These are phyloP conservation scores for Camellia japonica DNA, from an alignment of 148 eudicot genomes.

Conservation along the genomic window DNA sequence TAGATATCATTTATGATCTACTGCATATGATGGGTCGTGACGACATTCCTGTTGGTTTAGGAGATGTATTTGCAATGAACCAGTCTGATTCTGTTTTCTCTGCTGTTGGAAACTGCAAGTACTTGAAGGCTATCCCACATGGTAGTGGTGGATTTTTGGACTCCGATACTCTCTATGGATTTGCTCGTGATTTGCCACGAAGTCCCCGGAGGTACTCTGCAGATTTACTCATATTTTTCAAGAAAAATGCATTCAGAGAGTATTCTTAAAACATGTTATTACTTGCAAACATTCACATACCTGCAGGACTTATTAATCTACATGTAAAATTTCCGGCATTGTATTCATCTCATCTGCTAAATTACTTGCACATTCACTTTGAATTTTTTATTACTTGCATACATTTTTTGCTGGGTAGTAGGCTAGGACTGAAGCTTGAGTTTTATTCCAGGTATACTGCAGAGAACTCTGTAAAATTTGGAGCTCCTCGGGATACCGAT, in stretches of 20 bases:
- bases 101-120: conserved; percentile 75
- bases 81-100: conserved; percentile 52
- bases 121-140: conserved; percentile 68
- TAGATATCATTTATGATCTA: conserved; percentile 74
- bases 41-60: conserved; percentile 80
- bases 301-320: too few relatives aligned
- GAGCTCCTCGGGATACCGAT: conserved; percentile 74
- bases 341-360: not conserved
- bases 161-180: conserved; percentile 85
- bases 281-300: too few relatives aligned
- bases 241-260: not conserved
- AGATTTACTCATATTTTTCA: not conserved
- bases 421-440: not conserved
- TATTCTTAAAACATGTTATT: not conserved
- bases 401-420: not conserved
- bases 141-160: conserved; percentile 88
- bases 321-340: not conserved
- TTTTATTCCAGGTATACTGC: conserved; percentile 59
- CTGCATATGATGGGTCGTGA: conserved; percentile 98
- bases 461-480: conserved; percentile 56
- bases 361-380: not conserved
- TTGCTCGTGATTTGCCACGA: conserved; percentile 69
- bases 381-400: not conserved
- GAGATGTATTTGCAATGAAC: conserved; percentile 62
- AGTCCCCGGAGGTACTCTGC: conserved; percentile 70